Evolutionary conservation across 306 rosid species (phyloP).

Genomic region (Casuarina glauca): DNA sequence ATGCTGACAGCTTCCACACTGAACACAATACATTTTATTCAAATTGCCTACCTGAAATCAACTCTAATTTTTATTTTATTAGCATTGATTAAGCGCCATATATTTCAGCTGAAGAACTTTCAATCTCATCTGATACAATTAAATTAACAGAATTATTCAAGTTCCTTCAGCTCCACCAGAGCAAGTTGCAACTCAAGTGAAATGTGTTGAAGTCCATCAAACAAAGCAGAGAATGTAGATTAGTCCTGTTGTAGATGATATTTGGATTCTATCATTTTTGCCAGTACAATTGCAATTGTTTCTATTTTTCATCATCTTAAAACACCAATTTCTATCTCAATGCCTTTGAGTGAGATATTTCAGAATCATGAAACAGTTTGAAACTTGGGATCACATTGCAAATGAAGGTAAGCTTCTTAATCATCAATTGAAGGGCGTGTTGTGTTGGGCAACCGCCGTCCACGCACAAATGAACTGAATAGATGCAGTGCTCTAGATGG

Average conservation of each 20-base stretch:
- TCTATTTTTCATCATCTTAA: background rate
- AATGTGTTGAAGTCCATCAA: background rate
- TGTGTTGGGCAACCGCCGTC: constrained; percentile 64
- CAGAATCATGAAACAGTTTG: constrained; percentile 18
- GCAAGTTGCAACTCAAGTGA: background rate
- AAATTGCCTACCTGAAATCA: no score
- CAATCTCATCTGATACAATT: background rate
- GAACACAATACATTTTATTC: no score
- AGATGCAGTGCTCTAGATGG: constrained; percentile 82
- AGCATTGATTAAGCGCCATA: no score
- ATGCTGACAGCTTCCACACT: no score
- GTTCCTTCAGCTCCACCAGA: background rate
- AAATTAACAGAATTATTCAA: background rate
- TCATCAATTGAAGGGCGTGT: constrained; percentile 51
- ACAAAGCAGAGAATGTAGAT: background rate
- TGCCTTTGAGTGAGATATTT: constrained; percentile 26
- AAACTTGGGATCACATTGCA: constrained; percentile 1
- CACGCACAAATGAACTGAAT: constrained; percentile 60
- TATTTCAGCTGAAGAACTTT: no score
- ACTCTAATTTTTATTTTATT: no score
- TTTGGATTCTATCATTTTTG: background rate
- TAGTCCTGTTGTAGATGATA: background rate
- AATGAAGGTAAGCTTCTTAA: constrained; percentile 7
- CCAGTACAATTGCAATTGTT: constrained; percentile 9
- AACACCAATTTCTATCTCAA: background rate